These are phyloP conservation scores for Laburnicola sp. DNA, from an alignment of 2,329 filamentous ascomycete genomes.

Conservation along the genomic window DNA sequence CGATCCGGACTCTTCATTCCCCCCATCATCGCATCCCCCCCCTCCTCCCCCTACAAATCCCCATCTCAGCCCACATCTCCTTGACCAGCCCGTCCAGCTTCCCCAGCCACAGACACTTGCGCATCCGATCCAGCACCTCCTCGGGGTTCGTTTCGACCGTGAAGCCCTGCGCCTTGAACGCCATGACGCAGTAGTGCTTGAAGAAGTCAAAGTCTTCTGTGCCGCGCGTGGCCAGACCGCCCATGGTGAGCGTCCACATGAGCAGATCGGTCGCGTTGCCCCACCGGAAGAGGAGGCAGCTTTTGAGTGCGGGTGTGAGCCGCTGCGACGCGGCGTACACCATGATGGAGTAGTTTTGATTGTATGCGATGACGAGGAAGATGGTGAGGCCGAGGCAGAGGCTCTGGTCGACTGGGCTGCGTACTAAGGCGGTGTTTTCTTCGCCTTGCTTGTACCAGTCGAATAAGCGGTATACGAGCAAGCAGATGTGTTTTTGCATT, in stretches of 20 bases:
- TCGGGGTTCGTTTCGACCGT: constrained; percentile 13
- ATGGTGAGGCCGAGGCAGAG: constrained; percentile 33
- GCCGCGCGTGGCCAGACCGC: constrained; percentile 27
- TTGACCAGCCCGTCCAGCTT: constrained; percentile 5
- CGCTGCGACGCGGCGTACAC: constrained; percentile 27
- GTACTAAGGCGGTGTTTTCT: constrained; percentile 1
- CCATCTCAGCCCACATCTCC: constrained; percentile 8
- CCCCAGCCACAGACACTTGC: constrained; percentile 12
- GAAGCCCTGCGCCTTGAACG: constrained; percentile 17
- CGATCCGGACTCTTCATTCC: constrained; percentile 5
- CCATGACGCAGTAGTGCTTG: constrained; percentile 18
- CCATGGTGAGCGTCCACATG: constrained; percentile 38
- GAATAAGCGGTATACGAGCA: constrained; percentile 33
- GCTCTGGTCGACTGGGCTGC: constrained; percentile 24
- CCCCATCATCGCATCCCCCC: neutral
- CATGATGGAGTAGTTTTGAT: constrained; percentile 22
- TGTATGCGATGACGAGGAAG: constrained; percentile 29
- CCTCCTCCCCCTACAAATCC: constrained; percentile 5
- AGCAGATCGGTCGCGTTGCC: constrained; percentile 24
- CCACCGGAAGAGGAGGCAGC: constrained; percentile 24
- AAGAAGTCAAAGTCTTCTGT: constrained; percentile 23
- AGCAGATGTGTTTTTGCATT: constrained; percentile 35
- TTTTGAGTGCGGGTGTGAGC: constrained; percentile 22
- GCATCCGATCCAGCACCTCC: constrained; percentile 20
- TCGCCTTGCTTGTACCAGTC: constrained; percentile 31